Base-by-base conservation (phyloP, 2,329 filamentous ascomycete genomes). In the Monilinia fructicola region DNA sequence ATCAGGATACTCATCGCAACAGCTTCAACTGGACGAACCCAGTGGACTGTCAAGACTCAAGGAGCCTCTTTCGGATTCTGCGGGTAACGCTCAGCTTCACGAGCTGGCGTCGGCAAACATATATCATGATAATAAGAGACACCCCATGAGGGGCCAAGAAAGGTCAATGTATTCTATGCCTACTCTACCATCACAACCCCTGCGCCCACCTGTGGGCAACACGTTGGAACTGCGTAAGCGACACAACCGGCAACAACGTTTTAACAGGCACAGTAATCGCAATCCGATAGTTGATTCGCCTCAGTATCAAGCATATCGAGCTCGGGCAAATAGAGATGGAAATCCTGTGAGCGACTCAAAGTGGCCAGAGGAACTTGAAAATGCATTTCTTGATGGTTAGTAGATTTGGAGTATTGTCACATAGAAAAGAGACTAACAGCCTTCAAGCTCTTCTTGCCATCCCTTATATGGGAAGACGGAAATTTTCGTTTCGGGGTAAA, bases 331-430 rank as follows among this genome's bases (percentile, higher is more conserved):
- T 69, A 84, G 87, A 76, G 88, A 88, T 75, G 84, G 86, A 66
- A 76, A 77, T 67, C 82, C 83, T 67, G 85, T 87, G 72, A 82
- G 88, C 71, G 83, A 87, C 73, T 81, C 83, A 68, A 85, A 83
- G 76, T 84, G 87, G 87, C 80, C 87, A 64, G 81, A 86, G 3
- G 82, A 85, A 70, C 80, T 90, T 11, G 87, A 90, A 74, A 82
- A 85, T 79, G 85, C 86, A 44, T 90, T 90, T 73, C 82, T 90
- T 68, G 87, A 90, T 78, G 85, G 87, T 89, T 77, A 78, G 83
- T 74, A 62, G 28, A 56, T 14, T 48, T 46, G 11, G 18, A 31
- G 26, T 26, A 40, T 61, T 14, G 7, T 61, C n/a, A 50, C n/a
- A 1, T 61, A n/a, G 31, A 60, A 61, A 10, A 26, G 14, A 9